Percentiles rank a stretch among this genome's conserved stretches.
Conservation (phyloP, 2,329 filamentous ascomycete species). For the Aspergillus hiratsukae region DNA sequence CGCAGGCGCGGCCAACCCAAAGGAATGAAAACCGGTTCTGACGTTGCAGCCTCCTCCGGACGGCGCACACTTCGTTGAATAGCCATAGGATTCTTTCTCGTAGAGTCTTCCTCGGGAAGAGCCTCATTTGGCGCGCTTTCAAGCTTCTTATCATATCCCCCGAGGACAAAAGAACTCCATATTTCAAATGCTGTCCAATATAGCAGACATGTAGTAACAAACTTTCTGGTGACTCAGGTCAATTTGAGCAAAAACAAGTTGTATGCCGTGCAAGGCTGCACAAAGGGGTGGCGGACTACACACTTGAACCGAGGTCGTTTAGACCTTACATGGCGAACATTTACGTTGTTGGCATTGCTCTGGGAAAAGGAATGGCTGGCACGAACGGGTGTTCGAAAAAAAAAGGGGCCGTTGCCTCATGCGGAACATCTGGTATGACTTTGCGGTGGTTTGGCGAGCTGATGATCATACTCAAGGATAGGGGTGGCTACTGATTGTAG, state of each 20-base stretch:
- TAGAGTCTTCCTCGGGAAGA: neutral
- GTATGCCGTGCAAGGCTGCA: neutral
- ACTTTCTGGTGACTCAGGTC: constrained; percentile 16
- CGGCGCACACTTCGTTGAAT: neutral
- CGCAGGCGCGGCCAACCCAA: constrained; percentile 49
- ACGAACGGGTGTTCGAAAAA: constrained; percentile 19
- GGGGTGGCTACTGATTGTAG: neutral
- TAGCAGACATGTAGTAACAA: constrained; percentile 26
- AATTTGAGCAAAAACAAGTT: neutral
- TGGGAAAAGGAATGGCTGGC: constrained; percentile 17
- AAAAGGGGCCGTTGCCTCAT: constrained; percentile 26
- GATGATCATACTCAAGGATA: constrained; percentile 4
- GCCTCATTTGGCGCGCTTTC: constrained; percentile 14
- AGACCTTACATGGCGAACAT: constrained; percentile 30
- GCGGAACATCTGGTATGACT: constrained; percentile 30
- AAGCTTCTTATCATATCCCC: constrained; percentile 25
- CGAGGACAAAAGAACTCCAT: constrained; percentile 30
- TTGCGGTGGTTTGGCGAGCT: constrained; percentile 4
- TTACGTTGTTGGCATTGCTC: constrained; percentile 12
- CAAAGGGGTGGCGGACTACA: constrained; percentile 6
- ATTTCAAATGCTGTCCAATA: constrained; percentile 31
- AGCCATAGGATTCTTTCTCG: neutral
- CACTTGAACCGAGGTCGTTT: constrained; percentile 34
- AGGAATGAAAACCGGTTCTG: constrained; percentile 54
- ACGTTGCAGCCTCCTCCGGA: constrained; percentile 31